These are phyloP conservation scores for Ogataea angusta DNA, from an alignment of 805 yeast species.

Conservation along the genomic window DNA sequence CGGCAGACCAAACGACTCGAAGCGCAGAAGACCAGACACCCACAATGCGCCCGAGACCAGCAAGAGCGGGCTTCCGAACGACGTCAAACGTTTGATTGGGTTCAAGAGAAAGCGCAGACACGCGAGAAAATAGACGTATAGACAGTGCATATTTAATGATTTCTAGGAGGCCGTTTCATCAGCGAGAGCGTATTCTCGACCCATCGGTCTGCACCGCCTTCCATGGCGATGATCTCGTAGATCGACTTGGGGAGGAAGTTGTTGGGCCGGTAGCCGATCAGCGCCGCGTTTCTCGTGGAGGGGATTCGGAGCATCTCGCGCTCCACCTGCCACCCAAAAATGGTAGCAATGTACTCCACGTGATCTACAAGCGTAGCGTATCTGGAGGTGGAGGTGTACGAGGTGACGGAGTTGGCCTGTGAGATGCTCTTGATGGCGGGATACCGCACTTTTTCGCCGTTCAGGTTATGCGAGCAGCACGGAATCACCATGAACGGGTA, in stretches of 20 bases:
- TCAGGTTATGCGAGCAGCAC: constrained; percentile 86
- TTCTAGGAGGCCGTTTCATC: constrained; percentile 67
- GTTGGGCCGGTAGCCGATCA: constrained; percentile 57
- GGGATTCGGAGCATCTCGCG: constrained; percentile 90
- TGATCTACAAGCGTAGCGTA: constrained; percentile 87
- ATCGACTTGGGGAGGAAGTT: constrained; percentile 35
- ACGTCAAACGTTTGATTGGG: constrained; percentile 62
- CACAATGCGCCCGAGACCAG: constrained; percentile 2
- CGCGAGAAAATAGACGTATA: constrained; percentile 28
- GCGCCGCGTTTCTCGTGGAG: constrained; percentile 88
- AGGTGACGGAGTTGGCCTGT: constrained; percentile 15
- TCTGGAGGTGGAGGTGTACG: constrained; percentile 50
- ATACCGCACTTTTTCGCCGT: constrained; percentile 72
- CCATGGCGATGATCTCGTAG: constrained; percentile 61
- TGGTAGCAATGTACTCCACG: constrained; percentile 62
- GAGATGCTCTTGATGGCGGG: constrained; percentile 38
- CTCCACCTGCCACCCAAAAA: constrained; percentile 81
- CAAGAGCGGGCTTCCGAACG: constrained; percentile 40
- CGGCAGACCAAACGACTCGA: not conserved
- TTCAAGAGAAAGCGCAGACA: constrained; percentile 63
- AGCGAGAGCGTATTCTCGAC: constrained; percentile 73
- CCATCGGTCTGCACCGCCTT: constrained; percentile 93
- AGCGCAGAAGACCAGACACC: constrained; percentile 17
- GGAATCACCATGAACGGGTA: constrained; percentile 91
- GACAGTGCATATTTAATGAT: constrained; percentile 39